Evolutionary conservation across 805 yeast genomes (phyloP).

Genomic region (Saccharomycopsis lassenensis): DNA sequence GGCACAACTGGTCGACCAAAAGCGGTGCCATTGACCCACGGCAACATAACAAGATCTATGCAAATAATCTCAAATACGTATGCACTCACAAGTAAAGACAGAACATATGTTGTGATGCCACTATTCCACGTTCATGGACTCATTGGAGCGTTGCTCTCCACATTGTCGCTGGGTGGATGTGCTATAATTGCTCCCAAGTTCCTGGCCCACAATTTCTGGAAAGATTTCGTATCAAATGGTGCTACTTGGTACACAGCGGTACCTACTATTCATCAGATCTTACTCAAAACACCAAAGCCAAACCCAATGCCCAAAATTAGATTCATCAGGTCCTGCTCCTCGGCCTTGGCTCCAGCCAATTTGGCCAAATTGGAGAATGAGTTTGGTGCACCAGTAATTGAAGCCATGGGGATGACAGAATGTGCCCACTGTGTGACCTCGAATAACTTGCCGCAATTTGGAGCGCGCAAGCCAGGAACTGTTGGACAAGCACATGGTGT

Average conservation of each 20-base stretch:
- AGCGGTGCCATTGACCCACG: constrained; percentile 61
- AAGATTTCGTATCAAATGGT: constrained; percentile 35
- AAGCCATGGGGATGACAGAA: constrained; percentile 76
- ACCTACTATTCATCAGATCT: constrained; percentile 63
- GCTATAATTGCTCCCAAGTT: constrained; percentile 53
- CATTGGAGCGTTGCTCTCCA: constrained; percentile 52
- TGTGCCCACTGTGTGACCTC: constrained; percentile 77
- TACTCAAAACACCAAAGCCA: constrained; percentile 44
- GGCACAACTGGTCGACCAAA: constrained; percentile 74
- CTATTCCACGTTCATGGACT: constrained; percentile 70
- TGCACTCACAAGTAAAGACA: constrained; percentile 35
- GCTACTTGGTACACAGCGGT: constrained; percentile 72
- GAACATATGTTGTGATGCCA: constrained; percentile 63
- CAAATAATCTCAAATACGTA: constrained; percentile 50
- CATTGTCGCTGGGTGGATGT: constrained; percentile 49
- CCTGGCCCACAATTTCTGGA: constrained; percentile 53
- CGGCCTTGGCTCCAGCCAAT: constrained; percentile 58
- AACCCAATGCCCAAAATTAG: constrained; percentile 41
- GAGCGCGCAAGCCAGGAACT: constrained; percentile 55
- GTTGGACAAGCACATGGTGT: constrained; percentile 72
- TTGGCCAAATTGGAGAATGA: constrained; percentile 44
- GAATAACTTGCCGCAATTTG: constrained; percentile 49
- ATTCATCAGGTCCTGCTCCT: constrained; percentile 63
- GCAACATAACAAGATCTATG: constrained; percentile 50
- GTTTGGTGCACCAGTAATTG: constrained; percentile 58